Conservation (phyloP, 2,329 filamentous ascomycete genomes). For the Trichophaea hybrida region DNA sequence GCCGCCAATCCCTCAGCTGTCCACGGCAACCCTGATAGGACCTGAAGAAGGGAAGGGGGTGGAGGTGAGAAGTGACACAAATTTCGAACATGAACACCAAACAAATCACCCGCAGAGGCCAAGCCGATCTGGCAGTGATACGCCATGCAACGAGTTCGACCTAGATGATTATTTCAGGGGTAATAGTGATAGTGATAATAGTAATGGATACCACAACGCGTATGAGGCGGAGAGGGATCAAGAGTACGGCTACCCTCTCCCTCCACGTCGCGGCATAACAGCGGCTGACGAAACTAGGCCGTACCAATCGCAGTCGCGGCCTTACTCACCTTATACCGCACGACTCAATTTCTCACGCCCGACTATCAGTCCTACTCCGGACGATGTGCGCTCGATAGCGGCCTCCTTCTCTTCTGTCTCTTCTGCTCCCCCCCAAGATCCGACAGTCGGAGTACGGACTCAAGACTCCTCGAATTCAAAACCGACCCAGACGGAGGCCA, state of each 20-base stretch:
- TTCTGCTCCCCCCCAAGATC: neutral
- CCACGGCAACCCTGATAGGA: neutral
- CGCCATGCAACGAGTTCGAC: neutral
- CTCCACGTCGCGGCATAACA: neutral
- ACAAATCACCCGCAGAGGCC: neutral
- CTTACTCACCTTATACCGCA: neutral
- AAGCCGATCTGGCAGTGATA: neutral
- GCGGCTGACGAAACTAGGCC: neutral
- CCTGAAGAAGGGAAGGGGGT: neutral
- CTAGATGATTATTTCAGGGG: conserved; percentile 1
- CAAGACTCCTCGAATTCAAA: neutral
- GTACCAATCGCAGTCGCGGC: neutral
- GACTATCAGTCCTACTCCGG: neutral
- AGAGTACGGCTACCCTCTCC: neutral
- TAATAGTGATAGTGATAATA: neutral
- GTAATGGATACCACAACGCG: neutral
- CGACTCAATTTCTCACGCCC: neutral
- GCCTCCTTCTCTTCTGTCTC: neutral
- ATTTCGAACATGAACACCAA: neutral
- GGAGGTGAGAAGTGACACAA: neutral
- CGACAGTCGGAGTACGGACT: neutral
- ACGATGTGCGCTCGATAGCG: neutral
- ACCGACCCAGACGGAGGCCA: neutral
- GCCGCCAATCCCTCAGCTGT: neutral
- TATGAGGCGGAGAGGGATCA: neutral